Evolutionary conservation across 2,329 filamentous ascomycete species (phyloP).

Genomic region (Tolypocladium cylindrosporum): DNA sequence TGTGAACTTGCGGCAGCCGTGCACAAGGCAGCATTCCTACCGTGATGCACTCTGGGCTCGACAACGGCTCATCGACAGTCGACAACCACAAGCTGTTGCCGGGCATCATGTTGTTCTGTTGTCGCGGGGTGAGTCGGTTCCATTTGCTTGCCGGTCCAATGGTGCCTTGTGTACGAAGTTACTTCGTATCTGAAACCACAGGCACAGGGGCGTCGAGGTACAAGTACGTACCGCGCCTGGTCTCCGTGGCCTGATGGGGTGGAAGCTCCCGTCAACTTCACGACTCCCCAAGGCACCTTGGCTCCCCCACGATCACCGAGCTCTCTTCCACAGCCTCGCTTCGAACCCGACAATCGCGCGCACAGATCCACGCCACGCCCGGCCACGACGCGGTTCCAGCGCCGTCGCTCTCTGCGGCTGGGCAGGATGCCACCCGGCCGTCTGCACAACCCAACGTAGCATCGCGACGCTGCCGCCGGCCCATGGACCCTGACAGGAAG

Average conservation of each 20-base stretch:
- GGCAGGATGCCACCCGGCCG: neutral
- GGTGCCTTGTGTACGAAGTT: neutral
- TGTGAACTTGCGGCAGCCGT: neutral
- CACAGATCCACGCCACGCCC: neutral
- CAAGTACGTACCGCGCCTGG: neutral
- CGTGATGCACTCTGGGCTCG: neutral
- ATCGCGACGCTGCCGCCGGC: neutral
- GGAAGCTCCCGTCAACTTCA: neutral
- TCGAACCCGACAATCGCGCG: neutral
- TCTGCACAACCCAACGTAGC: neutral
- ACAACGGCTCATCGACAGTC: neutral
- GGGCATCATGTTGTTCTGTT: neutral
- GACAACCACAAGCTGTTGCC: neutral
- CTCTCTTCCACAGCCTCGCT: neutral
- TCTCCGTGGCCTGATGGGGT: neutral
- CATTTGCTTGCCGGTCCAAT: neutral
- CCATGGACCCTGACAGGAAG: conserved; percentile 8
- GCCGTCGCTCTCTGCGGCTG: neutral
- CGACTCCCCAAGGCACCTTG: neutral
- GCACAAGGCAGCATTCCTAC: neutral
- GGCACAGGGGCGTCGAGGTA: neutral
- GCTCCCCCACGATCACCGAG: neutral
- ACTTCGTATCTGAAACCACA: neutral
- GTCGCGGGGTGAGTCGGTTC: neutral
- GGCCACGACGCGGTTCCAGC: neutral